Evolutionary conservation across 208 protist species (phyloP), one percentile per base, ranked within the genome.

Genomic region (Angomonas ambiguus): DNA sequence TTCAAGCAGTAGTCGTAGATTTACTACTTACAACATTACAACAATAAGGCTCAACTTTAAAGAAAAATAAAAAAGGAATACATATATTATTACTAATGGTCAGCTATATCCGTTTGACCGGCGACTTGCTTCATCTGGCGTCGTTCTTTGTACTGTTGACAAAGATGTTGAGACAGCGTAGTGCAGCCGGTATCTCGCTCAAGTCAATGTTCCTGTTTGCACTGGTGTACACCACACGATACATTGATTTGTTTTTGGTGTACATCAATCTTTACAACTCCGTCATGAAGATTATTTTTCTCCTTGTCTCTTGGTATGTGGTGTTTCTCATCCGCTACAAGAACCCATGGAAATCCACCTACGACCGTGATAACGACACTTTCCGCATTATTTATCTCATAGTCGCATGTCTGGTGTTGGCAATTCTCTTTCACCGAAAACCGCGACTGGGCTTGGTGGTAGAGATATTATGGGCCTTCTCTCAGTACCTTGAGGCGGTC

Each of bases 401-500:
- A 53, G 79, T 92, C 22, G 82, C 89, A 1, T 92, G 84, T 59
- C 45, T 64, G 24, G 67, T 95, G 1, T 72, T 96, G 35, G 81
- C 86, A 1, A 55, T 97, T 0, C 38, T 95, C 8, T 90, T 96
- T 38, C 79, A 88, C 61, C 72, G 79, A 22, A 48, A 20, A 10
- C 51, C 71, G 20, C 77, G 75, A 10, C 63, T 69, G n/a, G 66
- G 51, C 32, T 62, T 81, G 51, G 16, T 87, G n/a, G 62, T 87
- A 22, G 88, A 97, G 69, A 61, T 98, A 18, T 53, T 95, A 0
- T 98, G 96, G 96, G 79, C 94, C 30, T 98, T 98, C 75, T 97
- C 88, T 31, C 94, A 98, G 80, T 99, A 97, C 75, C 81, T 98
- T 24, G 97, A 99, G 77, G 70, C 95, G 16, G 95, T 99, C 0